phyloP scores from a whole-genome alignment of 2,329 filamentous ascomycete species.

The Aspergillus brasiliensis region DNA sequence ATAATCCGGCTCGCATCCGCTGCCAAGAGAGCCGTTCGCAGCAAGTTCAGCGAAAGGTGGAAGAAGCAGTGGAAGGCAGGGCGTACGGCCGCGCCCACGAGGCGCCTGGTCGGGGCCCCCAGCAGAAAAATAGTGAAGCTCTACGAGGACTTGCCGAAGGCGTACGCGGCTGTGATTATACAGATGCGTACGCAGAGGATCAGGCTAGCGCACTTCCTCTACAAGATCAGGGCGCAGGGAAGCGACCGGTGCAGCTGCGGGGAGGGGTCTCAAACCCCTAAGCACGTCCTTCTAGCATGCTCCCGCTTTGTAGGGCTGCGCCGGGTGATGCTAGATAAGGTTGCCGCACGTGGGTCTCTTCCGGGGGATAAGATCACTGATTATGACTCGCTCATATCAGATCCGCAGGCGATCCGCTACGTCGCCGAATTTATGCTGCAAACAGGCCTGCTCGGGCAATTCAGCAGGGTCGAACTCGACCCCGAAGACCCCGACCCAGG shows the following conservation, averaged over 20 bases:
- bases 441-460: constrained; percentile 5
- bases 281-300: constrained; percentile 1
- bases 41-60: too few relatives aligned
- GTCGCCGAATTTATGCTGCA: too few relatives aligned
- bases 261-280: constrained; percentile 8
- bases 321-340: background rate
- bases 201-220: constrained; percentile 10
- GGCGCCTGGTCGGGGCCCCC: too few relatives aligned
- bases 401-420: constrained; percentile 4
- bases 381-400: background rate
- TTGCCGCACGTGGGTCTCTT: background rate
- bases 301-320: background rate
- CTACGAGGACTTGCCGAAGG: constrained; percentile 7
- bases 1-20: background rate
- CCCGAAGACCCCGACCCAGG: background rate
- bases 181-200: constrained; percentile 14
- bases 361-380: background rate
- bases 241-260: background rate
- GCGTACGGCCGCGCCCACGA: too few relatives aligned
- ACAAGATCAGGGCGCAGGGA: constrained; percentile 11
- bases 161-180: constrained; percentile 4
- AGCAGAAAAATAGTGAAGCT: too few relatives aligned
- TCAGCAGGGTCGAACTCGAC: background rate
- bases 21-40: too few relatives aligned
- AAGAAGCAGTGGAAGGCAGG: too few relatives aligned